Base-by-base conservation (phyloP, 306 rosid genomes). In the Vachellia pachyceras region DNA sequence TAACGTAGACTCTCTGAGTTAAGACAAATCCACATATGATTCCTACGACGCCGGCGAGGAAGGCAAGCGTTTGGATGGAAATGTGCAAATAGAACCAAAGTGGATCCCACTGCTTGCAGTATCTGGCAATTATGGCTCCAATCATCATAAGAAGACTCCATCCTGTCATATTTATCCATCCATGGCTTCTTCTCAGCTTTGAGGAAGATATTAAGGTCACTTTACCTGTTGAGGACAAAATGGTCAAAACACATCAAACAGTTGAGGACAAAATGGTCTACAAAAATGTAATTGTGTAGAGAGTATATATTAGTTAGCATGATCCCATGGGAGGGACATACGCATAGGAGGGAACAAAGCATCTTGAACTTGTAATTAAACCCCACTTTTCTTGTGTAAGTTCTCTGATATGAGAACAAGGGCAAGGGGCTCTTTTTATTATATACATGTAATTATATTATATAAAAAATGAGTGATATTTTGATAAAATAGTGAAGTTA, bases 31-130 rank as follows among this genome's bases (percentile, higher is more conserved):
- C 87, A 52, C 67, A 44, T 15, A 84, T 9, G 18, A 76, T 42
- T 50, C 87, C 84, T 76, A 37, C 3, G 2, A 77, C 0, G 36
- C 82, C 84, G 0, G 69, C 76, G n/a, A 76, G 9, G 10, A 84
- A 80, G 50, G 67, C 79, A 11, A 75, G 2, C 44, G 58, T 10
- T 77, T 84, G 87, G 44, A 84, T 25, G 18, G 82, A 84, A 77
- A 71, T 45, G 29, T 80, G 80, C 17, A 84, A 9, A 57, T 84
- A 84, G 77, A 84, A 84, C 85, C 87, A 80, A 65, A 44, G 55
- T 29, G 87, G 82, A 52, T 84, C 85, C 87, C 82, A 65, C 6
- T 84, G 49, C 73, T 77, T 84, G 61, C 60, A 80, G 65, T 80
- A 47, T 8, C 87, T 67, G 9, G 61, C 76, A 52, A 77, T 55